Base-by-base conservation (phyloP, 2,329 filamentous ascomycete species). In the Microdochium trichocladiopsis region DNA sequence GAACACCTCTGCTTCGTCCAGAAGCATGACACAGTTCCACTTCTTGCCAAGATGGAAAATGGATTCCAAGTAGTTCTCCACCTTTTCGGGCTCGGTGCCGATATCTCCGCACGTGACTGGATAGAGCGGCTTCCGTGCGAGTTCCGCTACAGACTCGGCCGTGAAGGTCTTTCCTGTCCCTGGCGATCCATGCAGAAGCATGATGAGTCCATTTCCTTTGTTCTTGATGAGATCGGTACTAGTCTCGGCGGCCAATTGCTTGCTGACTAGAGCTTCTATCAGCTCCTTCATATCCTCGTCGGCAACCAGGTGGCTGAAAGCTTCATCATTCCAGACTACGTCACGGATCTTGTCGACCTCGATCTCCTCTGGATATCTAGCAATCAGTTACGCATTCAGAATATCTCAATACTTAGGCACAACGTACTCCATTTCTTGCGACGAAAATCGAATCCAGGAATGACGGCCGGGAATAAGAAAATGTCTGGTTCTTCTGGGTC, bases 91-190 rank as follows among this genome's bases (percentile, higher is more conserved):
- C 36, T 55, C 50, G 0, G 60, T 61, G 1, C 60, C 58, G 23
- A 63, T 63, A 25, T 63, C 60, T 9, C 60, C 60, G 36, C 57
- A 61, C 1, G 57, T 60, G 2, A 63, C 60, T 0, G 45, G 51
- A 21, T 56, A 61, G 1, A 63, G 54, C 10, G 60, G 60, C 43
- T 56, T 61, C 25, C 52, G 49, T 1, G 55, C 55, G 10, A 55
- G 48, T 33, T 63, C 57, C 12, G 58, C 60, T 1, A 63, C 57
- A 2, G 50, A 55, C 31, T 60, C 58, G 0, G 60, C 58, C 3
- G 58, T 61, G 11, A 58, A 51, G 0, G 59, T 61, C 36, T 61
- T 62, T 0, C 59, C 60, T 0, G 59, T 62, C 1, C 60, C 58
- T 1, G 58, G 59, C 3, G 53, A 50, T 1, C 58, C 58, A 24